Percentiles rank a stretch among this genome's conserved stretches.
Evolutionary conservation across 176 grass and related monocot species (phyloP).

Genomic region (Microstegium vimineum): DNA sequence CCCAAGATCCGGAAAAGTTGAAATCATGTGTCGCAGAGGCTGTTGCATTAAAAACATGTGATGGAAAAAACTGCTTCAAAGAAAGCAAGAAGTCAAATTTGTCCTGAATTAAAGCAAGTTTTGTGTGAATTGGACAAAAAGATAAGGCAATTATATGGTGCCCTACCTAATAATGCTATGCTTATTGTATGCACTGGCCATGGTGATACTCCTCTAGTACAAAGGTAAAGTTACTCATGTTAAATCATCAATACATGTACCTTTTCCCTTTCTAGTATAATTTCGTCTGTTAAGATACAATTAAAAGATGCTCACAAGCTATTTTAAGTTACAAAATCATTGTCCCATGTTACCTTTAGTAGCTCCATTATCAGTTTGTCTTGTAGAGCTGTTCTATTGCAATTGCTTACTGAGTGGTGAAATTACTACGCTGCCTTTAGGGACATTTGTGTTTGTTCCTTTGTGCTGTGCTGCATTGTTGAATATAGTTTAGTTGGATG

Average conservation of each 20-base stretch:
- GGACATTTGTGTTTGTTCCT: neutral
- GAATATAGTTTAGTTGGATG: neutral
- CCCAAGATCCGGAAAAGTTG: constrained; percentile 55
- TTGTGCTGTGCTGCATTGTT: neutral
- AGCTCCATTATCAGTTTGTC: too few relatives aligned
- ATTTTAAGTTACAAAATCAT: neutral
- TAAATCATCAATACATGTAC: neutral
- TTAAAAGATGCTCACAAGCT: constrained; percentile 18
- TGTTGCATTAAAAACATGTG: constrained; percentile 75
- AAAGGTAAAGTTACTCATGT: constrained; percentile 50
- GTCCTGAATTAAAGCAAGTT: constrained; percentile 68
- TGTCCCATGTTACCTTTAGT: neutral
- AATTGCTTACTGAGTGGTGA: neutral
- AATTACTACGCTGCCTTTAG: neutral
- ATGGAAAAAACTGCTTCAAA: constrained; percentile 55
- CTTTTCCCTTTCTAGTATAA: neutral
- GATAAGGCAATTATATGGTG: constrained; percentile 55
- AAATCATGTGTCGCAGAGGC: constrained; percentile 68
- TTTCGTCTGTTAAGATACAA: constrained; percentile 14
- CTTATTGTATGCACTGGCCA: constrained; percentile 86
- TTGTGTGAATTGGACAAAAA: constrained; percentile 64
- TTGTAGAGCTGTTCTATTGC: neutral
- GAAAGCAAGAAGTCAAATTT: constrained; percentile 42
- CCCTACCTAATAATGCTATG: constrained; percentile 68
- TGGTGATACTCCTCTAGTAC: constrained; percentile 83